These are phyloP conservation scores for Mycena epipterygia DNA, from an alignment of 768 basidiomycete genomes.

Conservation along the genomic window DNA sequence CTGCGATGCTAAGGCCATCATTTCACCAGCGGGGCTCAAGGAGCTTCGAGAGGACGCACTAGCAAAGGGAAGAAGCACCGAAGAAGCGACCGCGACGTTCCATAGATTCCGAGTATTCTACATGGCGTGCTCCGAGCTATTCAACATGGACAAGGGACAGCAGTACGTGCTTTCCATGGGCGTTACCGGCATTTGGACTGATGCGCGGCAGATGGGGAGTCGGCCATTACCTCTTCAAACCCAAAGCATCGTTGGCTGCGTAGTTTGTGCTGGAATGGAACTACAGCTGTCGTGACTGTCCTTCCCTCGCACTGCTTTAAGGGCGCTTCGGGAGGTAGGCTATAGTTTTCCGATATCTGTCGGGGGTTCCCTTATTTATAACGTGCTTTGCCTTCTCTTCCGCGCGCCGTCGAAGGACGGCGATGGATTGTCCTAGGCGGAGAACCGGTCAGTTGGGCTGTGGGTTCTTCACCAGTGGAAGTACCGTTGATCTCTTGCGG, in stretches of 20 bases:
- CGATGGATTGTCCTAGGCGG: not conserved
- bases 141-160: slow-evolving; percentile 71
- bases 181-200: slow-evolving; percentile 22
- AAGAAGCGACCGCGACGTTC: slow-evolving; percentile 72
- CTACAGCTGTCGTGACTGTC: too few species aligned
- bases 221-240: slow-evolving; percentile 68
- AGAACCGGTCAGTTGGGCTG: not conserved
- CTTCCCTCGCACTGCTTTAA: too few species aligned
- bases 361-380: too few species aligned
- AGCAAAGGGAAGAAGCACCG: slow-evolving; percentile 57
- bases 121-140: slow-evolving; percentile 79
- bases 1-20: not conserved
- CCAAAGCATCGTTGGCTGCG: not conserved
- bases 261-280: not conserved
- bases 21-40: slow-evolving; percentile 54
- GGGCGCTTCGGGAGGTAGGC: too few species aligned
- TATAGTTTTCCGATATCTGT: too few species aligned
- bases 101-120: slow-evolving; percentile 80
- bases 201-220: slow-evolving; percentile 62
- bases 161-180: slow-evolving; percentile 60
- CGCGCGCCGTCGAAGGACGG: slow-evolving; percentile 3
- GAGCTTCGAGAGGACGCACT: slow-evolving; percentile 64
- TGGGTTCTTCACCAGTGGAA: not conserved
- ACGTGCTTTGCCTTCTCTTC: not conserved
- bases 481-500: slow-evolving; percentile 2